Percentiles rank a stretch among this genome's conserved stretches.
phyloP scores from a whole-genome alignment of 2,329 filamentous ascomycete genomes.

The Sodiomyces alkalinus region DNA sequence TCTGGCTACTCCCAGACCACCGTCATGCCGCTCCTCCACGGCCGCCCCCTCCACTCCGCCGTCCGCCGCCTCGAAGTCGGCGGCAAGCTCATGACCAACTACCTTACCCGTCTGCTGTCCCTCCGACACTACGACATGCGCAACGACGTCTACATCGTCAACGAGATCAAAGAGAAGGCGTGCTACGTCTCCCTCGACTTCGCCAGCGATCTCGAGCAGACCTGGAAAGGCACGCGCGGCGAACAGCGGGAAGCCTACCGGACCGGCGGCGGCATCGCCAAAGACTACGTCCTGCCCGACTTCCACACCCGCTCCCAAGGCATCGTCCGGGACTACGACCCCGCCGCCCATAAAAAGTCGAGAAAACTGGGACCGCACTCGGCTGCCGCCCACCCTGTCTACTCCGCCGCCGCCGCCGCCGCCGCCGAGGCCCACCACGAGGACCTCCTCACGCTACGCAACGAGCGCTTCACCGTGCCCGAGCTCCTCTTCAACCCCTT shows the following conservation, averaged over 20 bases:
- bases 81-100: conserved; percentile 86
- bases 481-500: conserved; percentile 78
- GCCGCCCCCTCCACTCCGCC: conserved; percentile 64
- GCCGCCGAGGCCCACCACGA: conserved; percentile 36
- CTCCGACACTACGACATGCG: conserved; percentile 90
- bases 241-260: conserved; percentile 35
- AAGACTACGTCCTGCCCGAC: conserved; percentile 88
- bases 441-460: conserved; percentile 73
- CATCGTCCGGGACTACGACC: conserved; percentile 63
- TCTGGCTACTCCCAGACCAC: conserved; percentile 89
- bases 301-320: conserved; percentile 47
- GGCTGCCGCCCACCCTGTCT: conserved; percentile 10
- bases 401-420: too few relatives aligned
- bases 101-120: conserved; percentile 78
- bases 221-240: conserved; percentile 64
- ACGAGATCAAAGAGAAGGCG: conserved; percentile 85
- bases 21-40: conserved; percentile 71
- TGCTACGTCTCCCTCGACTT: conserved; percentile 78
- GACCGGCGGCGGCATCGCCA: conserved; percentile 47
- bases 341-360: conserved; percentile 39
- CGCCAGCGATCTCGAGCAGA: conserved; percentile 57
- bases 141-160: conserved; percentile 84
- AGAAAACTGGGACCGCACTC: conserved; percentile 23
- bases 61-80: conserved; percentile 79
- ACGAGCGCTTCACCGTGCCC: conserved; percentile 81